Evolutionary conservation across 2,329 filamentous ascomycete genomes (phyloP), one percentile per base, ranked within the genome.

Genomic region (Curvularia sp.): DNA sequence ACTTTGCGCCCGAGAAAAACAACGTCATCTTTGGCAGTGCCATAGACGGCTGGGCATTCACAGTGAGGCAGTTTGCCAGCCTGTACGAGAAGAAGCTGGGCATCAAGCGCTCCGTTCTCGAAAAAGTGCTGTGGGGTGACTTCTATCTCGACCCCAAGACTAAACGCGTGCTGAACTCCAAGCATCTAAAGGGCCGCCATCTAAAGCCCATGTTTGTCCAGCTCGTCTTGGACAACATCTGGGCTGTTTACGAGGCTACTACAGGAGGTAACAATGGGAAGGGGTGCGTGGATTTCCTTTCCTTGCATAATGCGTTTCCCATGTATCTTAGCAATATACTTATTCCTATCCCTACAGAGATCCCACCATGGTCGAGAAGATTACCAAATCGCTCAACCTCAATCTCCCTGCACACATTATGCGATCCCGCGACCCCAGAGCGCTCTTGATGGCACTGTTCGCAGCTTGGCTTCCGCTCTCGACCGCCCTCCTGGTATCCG

Each of bases 21-120:
- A 99, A 99, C 73, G 95, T 99, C 76, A 98, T 99, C 64, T 99
- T 99, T 77, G 93, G 92, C 80, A 98, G 94, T 75, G 95, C 95
- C 59, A 90, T 97, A 55, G 95, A 99, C 74, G 95, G 95, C n/a
- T 99, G 95, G 95, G 95, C 95, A 2, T 99, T 99, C 71, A 99
- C 95, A 0, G 89, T 97, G 49, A 87, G 93, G 49, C 95, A 99
- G 71, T 99, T 99, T 74, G 93, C 95, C 18, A 87, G 87, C 36
- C 81, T 98, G 27, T 99, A 98, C 73, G 94, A 98, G 79, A 96
- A 93, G 82, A 99, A 99, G 77, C 85, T 99, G 6, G 94, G 95
- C 13, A 96, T 98, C 77, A 98, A 97, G 79, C 86, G 93, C 46
- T 87, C 87, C 25, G 80, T 91, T 0, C 85, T 99, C 73, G 93